These are phyloP conservation scores for Alternaria ventricosa DNA, from an alignment of 2,329 filamentous ascomycete species.

Conservation along the genomic window DNA sequence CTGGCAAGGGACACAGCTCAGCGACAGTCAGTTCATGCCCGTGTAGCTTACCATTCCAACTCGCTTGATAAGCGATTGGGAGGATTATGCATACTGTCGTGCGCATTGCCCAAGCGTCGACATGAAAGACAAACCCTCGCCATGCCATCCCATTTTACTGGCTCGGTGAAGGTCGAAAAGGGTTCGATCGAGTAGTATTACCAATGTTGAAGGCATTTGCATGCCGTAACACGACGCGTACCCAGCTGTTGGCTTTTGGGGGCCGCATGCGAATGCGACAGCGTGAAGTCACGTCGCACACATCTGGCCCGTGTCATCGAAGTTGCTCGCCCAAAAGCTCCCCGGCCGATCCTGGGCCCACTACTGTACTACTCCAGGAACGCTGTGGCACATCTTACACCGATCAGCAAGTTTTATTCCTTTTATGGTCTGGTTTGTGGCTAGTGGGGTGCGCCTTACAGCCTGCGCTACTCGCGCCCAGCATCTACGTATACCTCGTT, in stretches of 20 bases:
- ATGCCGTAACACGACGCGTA: not conserved
- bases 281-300: not conserved
- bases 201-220: not conserved
- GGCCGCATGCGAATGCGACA: not conserved
- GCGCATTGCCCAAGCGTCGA: not conserved
- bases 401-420: not conserved
- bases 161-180: not conserved
- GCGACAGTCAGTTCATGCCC: no score
- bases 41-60: not conserved
- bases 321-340: no score
- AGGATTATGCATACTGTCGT: not conserved
- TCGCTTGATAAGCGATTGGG: not conserved
- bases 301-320: not conserved
- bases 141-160: not conserved
- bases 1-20: no score
- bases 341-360: not conserved
- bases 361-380: not conserved
- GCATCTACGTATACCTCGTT: not conserved
- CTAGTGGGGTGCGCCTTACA: conserved; percentile 1
- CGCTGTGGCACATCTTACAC: not conserved
- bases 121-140: not conserved
- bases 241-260: not conserved
- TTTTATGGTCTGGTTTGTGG: not conserved
- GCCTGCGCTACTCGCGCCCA: not conserved
- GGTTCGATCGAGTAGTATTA: not conserved